Percentiles rank a stretch among this genome's conserved stretches.
phyloP scores from a whole-genome alignment of 164 flowering plant genomes.

The Paratinospora sagittata region DNA sequence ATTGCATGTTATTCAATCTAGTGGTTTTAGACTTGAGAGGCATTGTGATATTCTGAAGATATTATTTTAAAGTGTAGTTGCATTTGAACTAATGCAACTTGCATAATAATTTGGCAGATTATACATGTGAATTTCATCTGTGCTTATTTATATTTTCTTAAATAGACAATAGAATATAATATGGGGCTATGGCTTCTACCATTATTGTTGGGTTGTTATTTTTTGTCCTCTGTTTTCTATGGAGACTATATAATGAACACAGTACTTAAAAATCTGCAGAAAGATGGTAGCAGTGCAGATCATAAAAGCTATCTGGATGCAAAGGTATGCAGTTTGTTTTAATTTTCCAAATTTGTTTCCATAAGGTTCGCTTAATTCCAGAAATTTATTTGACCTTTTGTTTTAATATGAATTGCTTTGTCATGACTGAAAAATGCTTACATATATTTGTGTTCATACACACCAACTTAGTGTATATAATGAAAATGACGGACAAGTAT shows the following conservation, averaged over 20 bases:
- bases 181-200: background rate
- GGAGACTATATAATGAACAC: background rate
- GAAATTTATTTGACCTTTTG: background rate
- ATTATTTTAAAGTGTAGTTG: background rate
- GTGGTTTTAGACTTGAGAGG: background rate
- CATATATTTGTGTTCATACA: no score
- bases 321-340: conserved; percentile 43
- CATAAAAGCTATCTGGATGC: conserved; percentile 73
- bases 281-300: conserved; percentile 73
- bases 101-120: no score
- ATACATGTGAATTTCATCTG: no score
- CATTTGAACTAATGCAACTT: no score
- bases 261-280: conserved; percentile 47
- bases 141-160: background rate
- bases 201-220: background rate
- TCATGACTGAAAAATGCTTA: background rate
- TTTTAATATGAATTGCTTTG: background rate
- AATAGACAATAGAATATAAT: background rate
- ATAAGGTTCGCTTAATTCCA: background rate
- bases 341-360: conserved; percentile 1
- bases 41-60: background rate
- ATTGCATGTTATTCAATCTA: no score
- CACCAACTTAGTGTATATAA: no score
- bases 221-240: background rate
- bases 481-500: no score